Conservation (phyloP, 129 eudicot genomes). For the Sambucus nigra region DNA sequence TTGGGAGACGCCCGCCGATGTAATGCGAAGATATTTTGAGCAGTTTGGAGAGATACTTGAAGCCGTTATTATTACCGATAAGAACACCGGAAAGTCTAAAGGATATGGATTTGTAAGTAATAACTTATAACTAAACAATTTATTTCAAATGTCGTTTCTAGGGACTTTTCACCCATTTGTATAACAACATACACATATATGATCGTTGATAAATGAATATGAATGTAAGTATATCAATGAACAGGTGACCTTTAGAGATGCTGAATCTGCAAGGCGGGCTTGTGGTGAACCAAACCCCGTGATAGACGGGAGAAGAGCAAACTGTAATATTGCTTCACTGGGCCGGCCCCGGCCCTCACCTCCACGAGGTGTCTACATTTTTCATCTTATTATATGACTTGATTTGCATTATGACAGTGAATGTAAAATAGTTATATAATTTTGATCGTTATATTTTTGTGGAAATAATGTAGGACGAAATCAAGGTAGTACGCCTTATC, state of each 20-base stretch:
- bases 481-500: conserved; percentile 42
- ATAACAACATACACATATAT: background rate
- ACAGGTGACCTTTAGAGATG: conserved; percentile 79
- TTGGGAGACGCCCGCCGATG: conserved; percentile 92
- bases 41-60: conserved; percentile 93
- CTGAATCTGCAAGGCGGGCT: conserved; percentile 72
- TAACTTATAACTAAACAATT: background rate
- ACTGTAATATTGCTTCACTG: conserved; percentile 82
- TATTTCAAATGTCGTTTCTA: background rate
- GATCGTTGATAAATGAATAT: background rate
- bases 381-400: background rate
- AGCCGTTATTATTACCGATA: conserved; percentile 84
- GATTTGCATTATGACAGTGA: conserved; percentile 7
- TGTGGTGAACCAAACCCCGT: conserved; percentile 80
- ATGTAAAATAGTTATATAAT: too few relatives aligned
- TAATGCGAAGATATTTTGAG: conserved; percentile 62
- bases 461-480: conserved; percentile 32
- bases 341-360: conserved; percentile 78
- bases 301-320: conserved; percentile 89
- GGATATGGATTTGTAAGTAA: conserved; percentile 96
- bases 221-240: background rate
- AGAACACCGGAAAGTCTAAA: conserved; percentile 83
- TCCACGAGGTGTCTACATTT: conserved; percentile 43
- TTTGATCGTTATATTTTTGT: too few relatives aligned
- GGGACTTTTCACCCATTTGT: too few relatives aligned